Evolutionary conservation across 768 basidiomycete genomes (phyloP), one percentile per base, ranked within the genome.

Genomic region (Xanthoconium stramineum): DNA sequence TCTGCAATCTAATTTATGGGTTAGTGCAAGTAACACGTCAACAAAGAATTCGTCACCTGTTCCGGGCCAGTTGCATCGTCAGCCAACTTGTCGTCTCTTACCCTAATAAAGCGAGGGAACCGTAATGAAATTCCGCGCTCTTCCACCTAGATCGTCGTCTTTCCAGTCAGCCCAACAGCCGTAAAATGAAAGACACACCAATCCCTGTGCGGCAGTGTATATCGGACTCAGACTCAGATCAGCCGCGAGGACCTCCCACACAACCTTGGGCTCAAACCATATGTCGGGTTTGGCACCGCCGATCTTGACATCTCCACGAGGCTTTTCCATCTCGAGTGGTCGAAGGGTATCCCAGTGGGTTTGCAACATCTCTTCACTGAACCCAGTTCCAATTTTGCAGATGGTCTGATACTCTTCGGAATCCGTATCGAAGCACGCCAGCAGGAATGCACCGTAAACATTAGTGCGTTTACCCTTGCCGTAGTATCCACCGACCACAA

Each of bases 361-460:
- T 65, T 89, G 85, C 35, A 99, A 72, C 56, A 82, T 80, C 68
- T 98, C 97, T 64, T 99, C 97, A 54, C 89, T 91, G 75, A 99
- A 98, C 2, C 97, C 97, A 0, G 97, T 99, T 10, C 97, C 97
- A 62, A 99, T 97, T 72, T 99, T 99, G 81, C 97, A 98, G 50
- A 98, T 94, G 5, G 95, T 94, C 67, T 99, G 97, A 69, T 83
- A 98, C 68, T 91, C 90, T 71, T 98, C 96, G 19, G 89, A 81
- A 62, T 98, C 97, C 54, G 85, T 78, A 70, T 99, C 97, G 69
- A 94, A 98, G 74, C 96, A 98, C 9, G 97, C 97, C 37, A 99
- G 83, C 24, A 98, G 81, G 83, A 97, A 98, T 13, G 97, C 97
- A 49, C 97, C 97, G 68, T 98, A 99, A 30, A 97, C 91, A 69